Conservation (phyloP, 176 grass and related monocot species). For the Avena atlantica region DNA sequence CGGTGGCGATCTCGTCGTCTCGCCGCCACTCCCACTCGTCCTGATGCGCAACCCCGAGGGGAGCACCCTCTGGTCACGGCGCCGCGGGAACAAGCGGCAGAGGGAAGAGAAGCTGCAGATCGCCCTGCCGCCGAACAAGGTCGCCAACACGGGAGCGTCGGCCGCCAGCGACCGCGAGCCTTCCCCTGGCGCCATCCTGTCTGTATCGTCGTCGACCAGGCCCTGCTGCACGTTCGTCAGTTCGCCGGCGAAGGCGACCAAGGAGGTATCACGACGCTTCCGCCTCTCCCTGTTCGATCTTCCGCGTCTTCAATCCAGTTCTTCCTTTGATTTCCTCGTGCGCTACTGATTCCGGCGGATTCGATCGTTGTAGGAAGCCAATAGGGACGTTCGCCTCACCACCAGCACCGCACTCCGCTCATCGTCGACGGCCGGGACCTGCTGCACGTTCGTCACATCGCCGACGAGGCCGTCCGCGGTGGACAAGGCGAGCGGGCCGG, state of each 20-base stretch:
- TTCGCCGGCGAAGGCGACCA: conserved; percentile 23
- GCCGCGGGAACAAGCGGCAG: conserved; percentile 17
- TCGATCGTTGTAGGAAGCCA: not conserved
- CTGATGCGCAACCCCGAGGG: not conserved
- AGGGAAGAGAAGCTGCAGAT: not conserved
- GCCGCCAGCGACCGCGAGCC: not conserved
- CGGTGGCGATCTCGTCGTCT: not conserved
- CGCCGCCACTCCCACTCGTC: too few relatives aligned
- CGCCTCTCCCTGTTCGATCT: not conserved
- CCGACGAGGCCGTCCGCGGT: not conserved
- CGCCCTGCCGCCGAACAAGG: not conserved
- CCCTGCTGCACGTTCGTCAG: conserved; percentile 19
- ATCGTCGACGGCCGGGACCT: not conserved
- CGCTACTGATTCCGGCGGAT: not conserved
- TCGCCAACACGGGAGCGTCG: not conserved
- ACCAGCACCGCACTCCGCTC: not conserved
- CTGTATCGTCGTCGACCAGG: not conserved
- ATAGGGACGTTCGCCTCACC: not conserved
- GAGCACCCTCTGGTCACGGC: conserved; percentile 21
- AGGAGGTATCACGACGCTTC: conserved; percentile 2
- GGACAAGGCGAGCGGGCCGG: not conserved
- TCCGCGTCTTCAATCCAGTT: not conserved
- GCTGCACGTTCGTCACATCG: not conserved
- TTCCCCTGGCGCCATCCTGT: not conserved
- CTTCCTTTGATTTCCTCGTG: not conserved